phyloP scores from a whole-genome alignment of 331 rosid species.

The Spiraea crenata region DNA sequence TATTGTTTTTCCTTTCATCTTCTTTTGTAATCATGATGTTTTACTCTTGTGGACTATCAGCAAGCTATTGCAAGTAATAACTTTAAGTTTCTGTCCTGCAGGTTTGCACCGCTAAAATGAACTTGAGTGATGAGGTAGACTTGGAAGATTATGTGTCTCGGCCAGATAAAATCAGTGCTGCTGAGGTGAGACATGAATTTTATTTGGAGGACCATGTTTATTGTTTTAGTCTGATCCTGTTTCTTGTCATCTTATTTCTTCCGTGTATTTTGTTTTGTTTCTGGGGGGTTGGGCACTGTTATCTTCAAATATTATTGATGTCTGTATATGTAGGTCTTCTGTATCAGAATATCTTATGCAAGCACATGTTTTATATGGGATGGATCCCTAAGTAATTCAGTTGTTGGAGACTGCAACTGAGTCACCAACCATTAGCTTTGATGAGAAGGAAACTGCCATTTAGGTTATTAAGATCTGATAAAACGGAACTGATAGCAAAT shows the following conservation, averaged over 20 bases:
- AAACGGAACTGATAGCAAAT: not conserved
- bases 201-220: not conserved
- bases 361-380: not conserved
- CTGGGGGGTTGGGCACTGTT: not conserved
- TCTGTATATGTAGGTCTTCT: not conserved
- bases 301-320: not conserved
- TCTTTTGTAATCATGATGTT: not conserved
- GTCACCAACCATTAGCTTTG: too few species aligned
- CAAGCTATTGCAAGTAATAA: not conserved
- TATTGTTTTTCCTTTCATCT: not conserved
- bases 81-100: conserved; percentile 22
- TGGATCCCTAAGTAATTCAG: not conserved
- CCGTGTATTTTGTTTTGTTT: too few species aligned
- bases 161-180: conserved; percentile 99
- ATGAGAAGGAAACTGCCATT: too few species aligned
- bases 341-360: not conserved
- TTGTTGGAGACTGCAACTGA: not conserved
- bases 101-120: conserved; percentile 99
- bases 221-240: not conserved
- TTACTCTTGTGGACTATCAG: conserved; percentile 11
- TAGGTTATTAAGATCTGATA: not conserved
- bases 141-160: conserved; percentile 98
- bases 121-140: conserved; percentile 96
- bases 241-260: too few species aligned
- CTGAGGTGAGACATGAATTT: conserved; percentile 70